phyloP scores from a whole-genome alignment of 108 stramenopile species.

The Fistulifera solaris region DNA sequence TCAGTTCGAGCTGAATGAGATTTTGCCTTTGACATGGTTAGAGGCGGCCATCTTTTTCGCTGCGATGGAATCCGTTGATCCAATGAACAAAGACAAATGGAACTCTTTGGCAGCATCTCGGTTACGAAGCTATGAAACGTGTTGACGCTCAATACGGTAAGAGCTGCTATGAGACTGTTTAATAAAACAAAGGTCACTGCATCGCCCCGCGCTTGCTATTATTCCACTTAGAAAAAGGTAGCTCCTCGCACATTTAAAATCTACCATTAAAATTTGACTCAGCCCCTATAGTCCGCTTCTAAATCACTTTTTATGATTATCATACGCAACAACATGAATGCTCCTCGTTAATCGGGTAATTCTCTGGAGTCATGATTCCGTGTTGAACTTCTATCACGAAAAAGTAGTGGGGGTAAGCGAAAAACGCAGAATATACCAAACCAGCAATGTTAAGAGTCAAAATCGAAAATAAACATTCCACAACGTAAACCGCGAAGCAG shows the following conservation, averaged over 20 bases:
- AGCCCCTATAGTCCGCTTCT: too few species aligned
- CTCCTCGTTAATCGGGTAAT: slow-evolving; percentile 26
- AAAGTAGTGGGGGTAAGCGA: slow-evolving; percentile 28
- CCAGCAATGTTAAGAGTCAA: slow-evolving; percentile 3
- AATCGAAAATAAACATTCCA: slow-evolving; percentile 1
- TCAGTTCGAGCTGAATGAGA: not conserved
- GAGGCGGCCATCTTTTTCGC: slow-evolving; percentile 18
- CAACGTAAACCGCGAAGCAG: not conserved
- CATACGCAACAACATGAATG: slow-evolving; percentile 31
- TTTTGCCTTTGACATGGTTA: slow-evolving; percentile 15
- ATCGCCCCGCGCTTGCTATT: too few species aligned
- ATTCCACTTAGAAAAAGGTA: too few species aligned
- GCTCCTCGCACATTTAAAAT: too few species aligned
- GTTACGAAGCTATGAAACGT: not conserved
- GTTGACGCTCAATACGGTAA: too few species aligned
- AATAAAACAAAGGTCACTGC: too few species aligned
- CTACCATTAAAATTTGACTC: too few species aligned
- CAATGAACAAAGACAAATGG: not conserved
- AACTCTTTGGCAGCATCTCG: not conserved
- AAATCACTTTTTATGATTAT: too few species aligned
- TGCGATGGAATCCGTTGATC: not conserved
- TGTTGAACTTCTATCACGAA: slow-evolving; percentile 21
- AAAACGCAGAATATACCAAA: slow-evolving; percentile 4
- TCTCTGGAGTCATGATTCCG: slow-evolving; percentile 27
- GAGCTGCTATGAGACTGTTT: too few species aligned